Evolutionary conservation across 2,329 filamentous ascomycete genomes (phyloP), one percentile per base, ranked within the genome.

Genomic region (Penicillium rolfsii): DNA sequence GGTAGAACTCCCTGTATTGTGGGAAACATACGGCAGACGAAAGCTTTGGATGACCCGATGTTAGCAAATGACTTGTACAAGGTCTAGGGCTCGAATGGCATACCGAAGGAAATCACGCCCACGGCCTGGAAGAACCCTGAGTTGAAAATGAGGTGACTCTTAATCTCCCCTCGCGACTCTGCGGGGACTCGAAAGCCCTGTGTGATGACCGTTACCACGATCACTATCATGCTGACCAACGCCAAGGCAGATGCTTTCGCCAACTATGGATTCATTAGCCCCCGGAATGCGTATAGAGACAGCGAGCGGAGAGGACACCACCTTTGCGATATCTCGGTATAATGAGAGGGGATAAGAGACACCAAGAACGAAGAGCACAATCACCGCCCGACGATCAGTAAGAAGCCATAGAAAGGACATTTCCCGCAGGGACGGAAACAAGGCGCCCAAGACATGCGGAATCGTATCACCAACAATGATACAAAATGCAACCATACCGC

Each of bases 391-490:
- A 70, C 95, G 85, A 74, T 97, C 88, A 7, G 91, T 90, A 69
- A 99, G 80, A 59, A 97, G 83, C 76, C 92, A 91, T 19, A 98
- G 77, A 24, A 97, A 90, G 0, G 91, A 87, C 74, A 90, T 87
- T 33, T 87, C 82, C 41, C 81, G 79, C 61, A 98, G 74, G 2
- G 85, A 86, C 0, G 95, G 93, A 81, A 94, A 97, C 5, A 97
- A 77, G 4, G 93, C 91, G 52, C 83, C 80, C 71, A 98, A 77
- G 52, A 99, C 95, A 75, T 93, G 91, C 3, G 95, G 95, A 73
- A 99, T 97, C 0, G 91, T 93, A 76, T 99, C 95, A 61, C 95
- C 95, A 9, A 99, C 91, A 71, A 99, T 97, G 71, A 99, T 93
- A 67, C 93, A 95, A 77, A 98, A 99, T 14, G 95, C 95, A 58